Evolutionary conservation across 2,329 filamentous ascomycete genomes (phyloP).

Genomic region (Apiospora hydei): DNA sequence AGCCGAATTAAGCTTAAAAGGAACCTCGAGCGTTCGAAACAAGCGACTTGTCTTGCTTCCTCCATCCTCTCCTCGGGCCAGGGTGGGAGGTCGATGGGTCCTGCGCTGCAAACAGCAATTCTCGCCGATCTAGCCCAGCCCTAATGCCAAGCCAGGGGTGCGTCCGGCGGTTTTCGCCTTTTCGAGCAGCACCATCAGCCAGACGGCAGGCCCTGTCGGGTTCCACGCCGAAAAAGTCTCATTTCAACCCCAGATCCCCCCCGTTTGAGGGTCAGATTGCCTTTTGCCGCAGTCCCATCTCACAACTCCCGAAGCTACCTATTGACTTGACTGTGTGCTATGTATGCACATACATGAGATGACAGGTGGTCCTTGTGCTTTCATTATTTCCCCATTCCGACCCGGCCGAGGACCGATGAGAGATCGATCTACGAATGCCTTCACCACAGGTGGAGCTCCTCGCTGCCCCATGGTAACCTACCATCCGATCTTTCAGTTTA

Average conservation of each 20-base stretch:
- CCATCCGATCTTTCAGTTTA: background rate
- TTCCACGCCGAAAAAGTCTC: slow-evolving; percentile 17
- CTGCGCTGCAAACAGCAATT: background rate
- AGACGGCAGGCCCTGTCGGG: background rate
- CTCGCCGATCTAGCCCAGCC: background rate
- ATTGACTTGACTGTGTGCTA: background rate
- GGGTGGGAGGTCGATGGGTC: slow-evolving; percentile 5
- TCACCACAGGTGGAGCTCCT: slow-evolving; percentile 41
- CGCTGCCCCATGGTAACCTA: slow-evolving; percentile 43
- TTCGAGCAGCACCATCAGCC: background rate
- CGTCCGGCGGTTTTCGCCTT: background rate
- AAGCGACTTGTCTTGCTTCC: slow-evolving; percentile 8
- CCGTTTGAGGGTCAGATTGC: background rate
- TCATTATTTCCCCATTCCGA: slow-evolving; percentile 5
- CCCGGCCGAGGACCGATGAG: slow-evolving; percentile 23
- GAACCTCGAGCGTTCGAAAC: background rate
- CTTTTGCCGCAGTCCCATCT: slow-evolving; percentile 13
- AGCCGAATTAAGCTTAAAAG: slow-evolving; percentile 18
- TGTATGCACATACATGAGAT: slow-evolving; percentile 19
- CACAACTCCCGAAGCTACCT: slow-evolving; percentile 8
- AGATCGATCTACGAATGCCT: slow-evolving; percentile 39
- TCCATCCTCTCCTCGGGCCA: slow-evolving; percentile 10
- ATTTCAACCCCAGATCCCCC: slow-evolving; percentile 10
- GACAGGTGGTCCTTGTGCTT: slow-evolving; percentile 16
- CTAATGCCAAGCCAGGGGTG: slow-evolving; percentile 6